These are phyloP conservation scores for Capillidium heterosporum DNA, from an alignment of 371 early-diverging fungal genomes.

Conservation along the genomic window DNA sequence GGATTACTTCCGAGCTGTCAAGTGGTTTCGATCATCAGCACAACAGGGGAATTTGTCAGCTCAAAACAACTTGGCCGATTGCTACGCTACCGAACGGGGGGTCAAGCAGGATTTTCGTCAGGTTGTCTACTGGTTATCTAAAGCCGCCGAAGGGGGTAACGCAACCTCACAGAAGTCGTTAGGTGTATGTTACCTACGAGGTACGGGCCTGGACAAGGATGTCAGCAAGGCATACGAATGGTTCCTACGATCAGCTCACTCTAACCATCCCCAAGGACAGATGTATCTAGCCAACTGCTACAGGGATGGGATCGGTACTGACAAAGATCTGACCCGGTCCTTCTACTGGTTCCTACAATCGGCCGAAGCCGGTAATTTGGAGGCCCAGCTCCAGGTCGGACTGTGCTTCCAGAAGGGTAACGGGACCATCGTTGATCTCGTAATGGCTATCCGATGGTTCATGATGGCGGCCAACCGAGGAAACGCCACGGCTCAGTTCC, in stretches of 20 bases:
- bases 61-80: conserved; percentile 69
- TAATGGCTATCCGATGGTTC: conserved; percentile 34
- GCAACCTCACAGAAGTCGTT: conserved; percentile 61
- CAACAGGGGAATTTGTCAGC: conserved; percentile 69
- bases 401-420: conserved; percentile 63
- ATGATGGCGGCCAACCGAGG: conserved; percentile 35
- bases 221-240: conserved; percentile 12
- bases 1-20: conserved; percentile 44
- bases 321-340: conserved; percentile 34
- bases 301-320: conserved; percentile 54
- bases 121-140: conserved; percentile 54
- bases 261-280: conserved; percentile 39
- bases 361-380: conserved; percentile 36
- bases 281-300: conserved; percentile 60
- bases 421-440: conserved; percentile 40
- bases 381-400: conserved; percentile 47
- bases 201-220: conserved; percentile 40
- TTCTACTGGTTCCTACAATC: conserved; percentile 41
- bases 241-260: conserved; percentile 13
- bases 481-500: conserved; percentile 33
- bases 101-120: conserved; percentile 28
- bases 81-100: conserved; percentile 72
- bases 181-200: conserved; percentile 55
- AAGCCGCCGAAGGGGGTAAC: conserved; percentile 39
- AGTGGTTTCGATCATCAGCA: conserved; percentile 65